Evolutionary conservation across 805 yeast genomes (phyloP), one percentile per base, ranked within the genome.

Genomic region (Dipodascus geniculatus): DNA sequence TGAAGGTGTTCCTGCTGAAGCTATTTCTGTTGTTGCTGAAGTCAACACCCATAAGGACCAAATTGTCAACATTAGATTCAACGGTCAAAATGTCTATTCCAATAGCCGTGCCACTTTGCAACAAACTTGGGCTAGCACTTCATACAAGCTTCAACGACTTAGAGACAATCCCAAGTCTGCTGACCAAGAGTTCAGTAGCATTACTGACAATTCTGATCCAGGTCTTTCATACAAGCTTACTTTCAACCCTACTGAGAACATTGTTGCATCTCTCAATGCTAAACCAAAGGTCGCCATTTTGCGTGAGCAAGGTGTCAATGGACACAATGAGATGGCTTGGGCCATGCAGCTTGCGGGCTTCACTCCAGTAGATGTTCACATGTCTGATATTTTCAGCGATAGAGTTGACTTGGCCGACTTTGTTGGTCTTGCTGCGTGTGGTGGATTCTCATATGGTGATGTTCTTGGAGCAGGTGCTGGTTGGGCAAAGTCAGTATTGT

Each of bases 241-340:
- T 2, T 93, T 74, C 64, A 76, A 79, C 54, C 57, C 69, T 19
- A 81, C 78, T 56, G 62, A 75, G 11, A 51, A 57, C 17, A 48
- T 54, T 20, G 55, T 55, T 22, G 54, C 68, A 11, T 54, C 58
- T 20, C 48, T 59, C 23, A 60, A 55, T 20, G 50, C 57, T n/a
- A 80, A 74, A 64, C 99, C 99, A 51, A 85, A 81, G 70, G 98
- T 93, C 60, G 99, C 98, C 44, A 89, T 93, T 54, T 75, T 93
- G 64, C 85, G 99, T 73, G 99, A 93, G 68, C 99, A 93, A 73
- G 99, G 99, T 73, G 96, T 93, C 54, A 93, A 93, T 69, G 95
- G 97, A 35, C 96, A 91, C 68, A 87, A 85, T 76, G 99, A 93
- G 73, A 90, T 93, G 97, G 97, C 98, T 1, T 90, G 95, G 87